These are phyloP conservation scores for Cladophialophora bantiana DNA, from an alignment of 2,329 filamentous ascomycete species.

Conservation along the genomic window DNA sequence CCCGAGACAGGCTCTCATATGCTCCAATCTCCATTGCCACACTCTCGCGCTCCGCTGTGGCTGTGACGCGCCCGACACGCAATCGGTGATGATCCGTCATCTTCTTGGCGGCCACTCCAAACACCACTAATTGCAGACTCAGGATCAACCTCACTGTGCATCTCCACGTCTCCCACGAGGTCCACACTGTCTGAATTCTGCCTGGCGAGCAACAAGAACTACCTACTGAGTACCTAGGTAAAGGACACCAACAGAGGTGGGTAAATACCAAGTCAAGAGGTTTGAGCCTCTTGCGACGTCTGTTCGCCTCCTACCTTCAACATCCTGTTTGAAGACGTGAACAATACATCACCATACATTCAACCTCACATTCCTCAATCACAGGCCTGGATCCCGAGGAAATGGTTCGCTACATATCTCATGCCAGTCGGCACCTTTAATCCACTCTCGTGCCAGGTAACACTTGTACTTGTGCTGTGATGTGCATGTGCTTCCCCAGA, in stretches of 20 bases:
- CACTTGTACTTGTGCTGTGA: background rate
- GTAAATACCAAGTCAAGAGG: background rate
- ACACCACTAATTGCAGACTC: background rate
- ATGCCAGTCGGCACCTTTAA: background rate
- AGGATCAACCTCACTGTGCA: background rate
- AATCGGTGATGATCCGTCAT: conserved; percentile 22
- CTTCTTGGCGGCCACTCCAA: conserved; percentile 10
- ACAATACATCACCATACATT: background rate
- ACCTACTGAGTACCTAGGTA: too few species aligned
- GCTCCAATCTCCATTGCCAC: conserved; percentile 19
- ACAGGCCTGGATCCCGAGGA: too few species aligned
- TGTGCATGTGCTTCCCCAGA: background rate
- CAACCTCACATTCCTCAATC: too few species aligned
- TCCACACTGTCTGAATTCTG: too few species aligned
- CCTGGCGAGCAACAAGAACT: too few species aligned
- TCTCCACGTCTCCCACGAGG: background rate
- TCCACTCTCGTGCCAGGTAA: background rate
- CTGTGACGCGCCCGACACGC: conserved; percentile 29
- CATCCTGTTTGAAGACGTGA: background rate
- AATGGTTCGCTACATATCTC: too few species aligned
- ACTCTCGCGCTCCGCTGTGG: conserved; percentile 15
- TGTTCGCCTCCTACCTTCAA: too few species aligned
- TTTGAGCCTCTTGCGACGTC: background rate
- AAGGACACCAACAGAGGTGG: background rate
- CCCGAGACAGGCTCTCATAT: conserved; percentile 12